Evolutionary conservation across 495 filamentous ascomycete species (phyloP), one percentile per base, ranked within the genome.

Genomic region (Hapsidospora chrysogenum): DNA sequence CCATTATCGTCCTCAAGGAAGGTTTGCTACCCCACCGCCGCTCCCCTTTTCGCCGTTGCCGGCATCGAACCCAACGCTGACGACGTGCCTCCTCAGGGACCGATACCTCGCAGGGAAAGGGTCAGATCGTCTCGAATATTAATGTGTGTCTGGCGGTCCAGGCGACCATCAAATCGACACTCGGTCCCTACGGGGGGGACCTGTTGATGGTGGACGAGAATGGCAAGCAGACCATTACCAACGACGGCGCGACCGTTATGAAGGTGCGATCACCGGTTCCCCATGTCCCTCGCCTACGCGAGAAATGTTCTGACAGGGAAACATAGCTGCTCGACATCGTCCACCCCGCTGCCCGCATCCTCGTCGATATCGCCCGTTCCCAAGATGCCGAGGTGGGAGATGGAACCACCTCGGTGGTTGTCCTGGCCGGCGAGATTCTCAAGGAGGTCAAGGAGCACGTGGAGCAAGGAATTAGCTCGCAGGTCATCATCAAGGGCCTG

Each of bases 321-420:
- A 15, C 19, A 17, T 52, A 94, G 85, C 78, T 97, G 28, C 76
- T 97, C 41, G 89, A 97, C 57, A 95, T 97, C 50, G 83, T 97
- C 39, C 89, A 97, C 65, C 89, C 89, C 36, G 89, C 89, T 44
- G 89, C 89, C 45, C 80, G 89, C 54, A 94, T 97, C 61, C 78
- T 97, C 46, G 92, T 87, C 51, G 89, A 97, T 52, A 96, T 97
- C 48, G 89, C 89, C 34, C 78, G 89, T 51, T 96, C 89, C 43
- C 89, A 97, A 77, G 89, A 97, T 56, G 89, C 89, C 40, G 89
- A 97, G 66, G 89, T 97, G 31, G 89, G 89, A 48, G 89, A 97
- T 48, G 89, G 89, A 8, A 97, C 89, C 19, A 67, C 63, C 2
- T 72, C 68, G 7, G 89, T 97, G 13, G 76, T 89, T 19, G 86